These are phyloP conservation scores for Madurella fahalii DNA, from an alignment of 2,329 filamentous ascomycete genomes.

Conservation along the genomic window DNA sequence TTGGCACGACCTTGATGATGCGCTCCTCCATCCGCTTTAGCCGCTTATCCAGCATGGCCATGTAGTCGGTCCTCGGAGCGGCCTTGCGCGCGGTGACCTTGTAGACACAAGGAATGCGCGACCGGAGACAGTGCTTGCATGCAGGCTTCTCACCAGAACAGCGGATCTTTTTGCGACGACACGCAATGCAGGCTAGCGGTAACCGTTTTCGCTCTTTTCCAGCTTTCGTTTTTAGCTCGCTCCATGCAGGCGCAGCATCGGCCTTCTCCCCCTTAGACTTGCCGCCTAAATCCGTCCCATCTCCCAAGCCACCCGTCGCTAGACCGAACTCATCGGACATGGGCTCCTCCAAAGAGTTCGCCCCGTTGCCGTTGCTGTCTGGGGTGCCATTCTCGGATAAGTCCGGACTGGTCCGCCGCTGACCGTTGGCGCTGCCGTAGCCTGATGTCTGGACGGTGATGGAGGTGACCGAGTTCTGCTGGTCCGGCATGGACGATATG, in stretches of 20 bases:
- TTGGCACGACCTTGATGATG: conserved; percentile 92
- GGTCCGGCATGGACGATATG: conserved; percentile 35
- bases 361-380: conserved; percentile 40
- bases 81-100: conserved; percentile 94
- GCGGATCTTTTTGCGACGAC: conserved; percentile 93
- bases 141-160: conserved; percentile 97
- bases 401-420: conserved; percentile 33
- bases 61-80: conserved; percentile 92
- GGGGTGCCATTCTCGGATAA: conserved; percentile 44
- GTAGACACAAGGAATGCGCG: conserved; percentile 93
- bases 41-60: conserved; percentile 97
- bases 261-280: conserved; percentile 56
- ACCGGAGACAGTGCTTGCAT: conserved; percentile 92
- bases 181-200: conserved; percentile 91
- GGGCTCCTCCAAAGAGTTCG: conserved; percentile 49
- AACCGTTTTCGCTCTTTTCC: conserved; percentile 93
- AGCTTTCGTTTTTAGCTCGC: conserved; percentile 81
- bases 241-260: conserved; percentile 65
- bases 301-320: conserved; percentile 41
- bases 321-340: conserved; percentile 58
- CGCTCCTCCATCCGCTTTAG: conserved; percentile 96
- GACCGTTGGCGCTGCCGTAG: conserved; percentile 30
- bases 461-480: conserved; percentile 36
- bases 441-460: conserved; percentile 34
- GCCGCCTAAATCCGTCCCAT: conserved; percentile 51